phyloP scores from a whole-genome alignment of 148 eudicot genomes.

The Chenopodium berlandieri region DNA sequence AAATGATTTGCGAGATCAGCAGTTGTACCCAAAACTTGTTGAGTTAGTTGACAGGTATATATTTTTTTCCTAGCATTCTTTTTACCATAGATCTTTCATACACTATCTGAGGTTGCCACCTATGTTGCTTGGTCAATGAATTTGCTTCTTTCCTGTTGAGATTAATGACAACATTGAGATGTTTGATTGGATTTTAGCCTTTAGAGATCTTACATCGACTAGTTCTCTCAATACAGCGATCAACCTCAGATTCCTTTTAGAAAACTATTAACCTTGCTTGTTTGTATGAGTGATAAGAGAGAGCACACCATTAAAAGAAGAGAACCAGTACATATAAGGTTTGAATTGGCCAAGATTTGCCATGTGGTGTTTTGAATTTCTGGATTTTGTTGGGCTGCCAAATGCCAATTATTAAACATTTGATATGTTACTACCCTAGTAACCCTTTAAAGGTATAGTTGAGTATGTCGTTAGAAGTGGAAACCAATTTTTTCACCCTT shows the following conservation, averaged over 20 bases:
- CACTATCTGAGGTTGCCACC: background rate
- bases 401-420: background rate
- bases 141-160: background rate
- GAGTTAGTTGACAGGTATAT: conserved; percentile 76
- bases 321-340: too few relatives aligned
- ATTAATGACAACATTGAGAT: background rate
- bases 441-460: too few relatives aligned
- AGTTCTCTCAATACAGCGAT: background rate
- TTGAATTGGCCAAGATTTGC: too few relatives aligned
- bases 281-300: too few relatives aligned
- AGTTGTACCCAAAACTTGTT: conserved; percentile 91
- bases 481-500: too few relatives aligned
- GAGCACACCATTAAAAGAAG: too few relatives aligned
- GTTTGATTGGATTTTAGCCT: background rate
- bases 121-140: background rate
- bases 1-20: conserved; percentile 82
- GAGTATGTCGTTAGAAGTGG: too few relatives aligned
- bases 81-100: too few relatives aligned
- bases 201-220: background rate
- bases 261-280: too few relatives aligned
- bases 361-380: background rate
- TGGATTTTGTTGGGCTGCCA: background rate
- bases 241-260: too few relatives aligned
- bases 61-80: background rate
- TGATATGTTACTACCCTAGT: too few relatives aligned